phyloP scores from a whole-genome alignment of 2,329 filamentous ascomycete genomes.

The Calonectria pseudoturangicola region DNA sequence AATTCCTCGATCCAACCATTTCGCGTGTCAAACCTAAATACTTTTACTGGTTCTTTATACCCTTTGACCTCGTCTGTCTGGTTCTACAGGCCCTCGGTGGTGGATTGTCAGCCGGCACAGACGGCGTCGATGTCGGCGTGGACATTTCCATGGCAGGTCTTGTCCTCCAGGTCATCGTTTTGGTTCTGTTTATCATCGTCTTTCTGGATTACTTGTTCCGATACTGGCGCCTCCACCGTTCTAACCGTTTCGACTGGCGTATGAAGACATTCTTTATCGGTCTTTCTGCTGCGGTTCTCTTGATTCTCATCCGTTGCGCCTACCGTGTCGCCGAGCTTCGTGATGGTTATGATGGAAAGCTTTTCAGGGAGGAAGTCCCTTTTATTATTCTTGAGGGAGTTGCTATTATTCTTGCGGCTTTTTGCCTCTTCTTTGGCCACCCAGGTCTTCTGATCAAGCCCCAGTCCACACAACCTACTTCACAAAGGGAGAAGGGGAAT shows the following conservation, averaged over 20 bases:
- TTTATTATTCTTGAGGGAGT: slow-evolving; percentile 73
- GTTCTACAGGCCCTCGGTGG: slow-evolving; percentile 75
- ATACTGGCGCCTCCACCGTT: slow-evolving; percentile 57
- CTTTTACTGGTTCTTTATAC: slow-evolving; percentile 71
- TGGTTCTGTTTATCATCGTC: slow-evolving; percentile 69
- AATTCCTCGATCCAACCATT: slow-evolving; percentile 62
- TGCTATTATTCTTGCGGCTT: slow-evolving; percentile 61
- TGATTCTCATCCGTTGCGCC: slow-evolving; percentile 77
- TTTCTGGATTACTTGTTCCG: slow-evolving; percentile 71
- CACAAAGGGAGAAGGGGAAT: slow-evolving; percentile 51
- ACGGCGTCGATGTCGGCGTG: slow-evolving; percentile 61
- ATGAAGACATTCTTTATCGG: slow-evolving; percentile 69
- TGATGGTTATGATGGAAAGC: slow-evolving; percentile 74
- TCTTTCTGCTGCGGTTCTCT: slow-evolving; percentile 71
- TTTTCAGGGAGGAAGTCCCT: slow-evolving; percentile 71
- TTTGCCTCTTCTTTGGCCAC: slow-evolving; percentile 63
- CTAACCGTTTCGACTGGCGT: slow-evolving; percentile 53
- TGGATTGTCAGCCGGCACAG: slow-evolving; percentile 67
- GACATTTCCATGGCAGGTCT: slow-evolving; percentile 70
- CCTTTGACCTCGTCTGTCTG: slow-evolving; percentile 74
- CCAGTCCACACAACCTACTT: slow-evolving; percentile 33
- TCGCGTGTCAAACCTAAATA: slow-evolving; percentile 65
- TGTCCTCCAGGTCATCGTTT: slow-evolving; percentile 74
- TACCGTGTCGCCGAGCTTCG: slow-evolving; percentile 80
- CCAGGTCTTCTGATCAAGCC: slow-evolving; percentile 63